A percentile compares a stretch with the other conserved stretches of the same genome.
phyloP scores from a whole-genome alignment of 768 basidiomycete species.

The Termitomyces sp. region DNA sequence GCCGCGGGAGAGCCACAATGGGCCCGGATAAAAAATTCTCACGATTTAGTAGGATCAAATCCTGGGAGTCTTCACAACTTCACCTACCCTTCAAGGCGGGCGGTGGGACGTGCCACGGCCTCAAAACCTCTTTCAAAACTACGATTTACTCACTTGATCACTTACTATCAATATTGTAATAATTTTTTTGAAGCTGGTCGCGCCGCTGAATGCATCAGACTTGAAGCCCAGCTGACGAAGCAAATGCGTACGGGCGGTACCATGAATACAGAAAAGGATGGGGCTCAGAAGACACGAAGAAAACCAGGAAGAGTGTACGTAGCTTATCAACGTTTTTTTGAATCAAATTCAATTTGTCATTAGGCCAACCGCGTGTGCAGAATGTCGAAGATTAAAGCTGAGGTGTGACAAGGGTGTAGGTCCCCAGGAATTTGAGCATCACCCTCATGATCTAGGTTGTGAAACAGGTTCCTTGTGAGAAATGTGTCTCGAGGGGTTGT shows the following conservation, averaged over 20 bases:
- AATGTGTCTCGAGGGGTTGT: constrained; percentile 73
- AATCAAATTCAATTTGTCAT: background rate
- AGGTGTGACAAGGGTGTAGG: constrained; percentile 62
- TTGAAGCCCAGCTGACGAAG: background rate
- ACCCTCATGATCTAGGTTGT: background rate
- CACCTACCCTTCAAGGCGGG: no score
- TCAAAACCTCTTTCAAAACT: background rate
- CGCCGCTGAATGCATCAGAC: background rate
- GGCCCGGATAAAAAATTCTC: no score
- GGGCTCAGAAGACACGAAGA: constrained; percentile 25
- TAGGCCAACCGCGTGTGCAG: constrained; percentile 49
- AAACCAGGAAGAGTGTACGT: constrained; percentile 46
- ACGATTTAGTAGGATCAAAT: no score
- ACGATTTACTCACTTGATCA: background rate
- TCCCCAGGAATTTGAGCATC: background rate
- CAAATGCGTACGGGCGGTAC: constrained; percentile 1
- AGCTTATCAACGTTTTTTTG: background rate
- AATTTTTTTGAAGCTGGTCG: background rate
- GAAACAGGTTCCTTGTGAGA: constrained; percentile 70
- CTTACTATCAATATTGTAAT: background rate
- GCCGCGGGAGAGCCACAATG: no score
- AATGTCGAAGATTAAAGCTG: constrained; percentile 59
- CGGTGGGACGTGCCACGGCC: background rate
- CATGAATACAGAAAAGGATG: constrained; percentile 12
- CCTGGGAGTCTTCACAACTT: no score